These are phyloP conservation scores for Nicotiana paniculata DNA, from an alignment of 257 asterid species.

Conservation along the genomic window DNA sequence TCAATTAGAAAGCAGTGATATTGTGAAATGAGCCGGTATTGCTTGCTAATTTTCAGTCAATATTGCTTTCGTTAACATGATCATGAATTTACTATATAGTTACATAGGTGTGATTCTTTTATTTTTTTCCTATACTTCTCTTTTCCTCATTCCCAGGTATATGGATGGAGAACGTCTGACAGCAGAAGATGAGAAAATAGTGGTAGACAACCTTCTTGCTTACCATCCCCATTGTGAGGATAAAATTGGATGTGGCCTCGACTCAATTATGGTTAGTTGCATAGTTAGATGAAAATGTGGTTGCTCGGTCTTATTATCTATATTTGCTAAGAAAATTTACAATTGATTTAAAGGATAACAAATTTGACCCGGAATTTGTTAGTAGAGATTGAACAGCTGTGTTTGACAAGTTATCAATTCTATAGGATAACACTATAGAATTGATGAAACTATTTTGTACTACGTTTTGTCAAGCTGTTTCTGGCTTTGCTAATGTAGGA, in stretches of 20 bases:
- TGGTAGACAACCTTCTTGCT: conserved; percentile 66
- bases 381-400: not conserved
- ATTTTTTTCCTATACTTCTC: not conserved
- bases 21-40: not conserved
- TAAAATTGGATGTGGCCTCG: conserved; percentile 91
- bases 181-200: conserved; percentile 65
- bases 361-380: not conserved
- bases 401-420: no score
- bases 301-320: not conserved
- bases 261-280: conserved; percentile 84
- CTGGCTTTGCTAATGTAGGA: not conserved
- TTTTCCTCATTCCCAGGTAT: conserved; percentile 42
- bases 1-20: not conserved
- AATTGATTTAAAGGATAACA: no score
- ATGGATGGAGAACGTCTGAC: conserved; percentile 80
- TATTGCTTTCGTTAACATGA: not conserved
- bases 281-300: not conserved
- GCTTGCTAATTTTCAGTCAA: not conserved
- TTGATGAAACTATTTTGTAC: not conserved
- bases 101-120: not conserved
- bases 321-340: no score
- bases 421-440: no score
- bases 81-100: not conserved
- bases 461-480: not conserved
- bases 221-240: conserved; percentile 83